Base-by-base conservation (phyloP, 805 yeast species). In the Kodamaea jinghongensis region DNA sequence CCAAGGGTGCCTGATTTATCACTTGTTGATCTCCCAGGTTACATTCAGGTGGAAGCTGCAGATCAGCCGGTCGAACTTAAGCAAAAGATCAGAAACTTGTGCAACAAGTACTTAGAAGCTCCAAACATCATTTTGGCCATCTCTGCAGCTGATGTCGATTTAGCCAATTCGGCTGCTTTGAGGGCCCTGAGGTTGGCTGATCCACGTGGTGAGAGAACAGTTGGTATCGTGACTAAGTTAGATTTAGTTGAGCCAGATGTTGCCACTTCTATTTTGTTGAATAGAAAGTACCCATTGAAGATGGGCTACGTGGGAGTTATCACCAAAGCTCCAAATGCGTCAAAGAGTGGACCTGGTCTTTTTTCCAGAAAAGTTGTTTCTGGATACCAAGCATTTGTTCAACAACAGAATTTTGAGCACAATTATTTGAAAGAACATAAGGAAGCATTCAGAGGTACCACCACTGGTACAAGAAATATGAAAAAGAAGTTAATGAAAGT, bases 221-320 rank as follows among this genome's bases (percentile, higher is more conserved):
- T 93, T 45, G 99, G 99, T 38, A 98, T 93, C 6, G 80, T 93
- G 38, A 93, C 99, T 3, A 93, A 93, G 58, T 62, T 95, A 60
- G 99, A 93, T 63, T 71, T 93, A 38, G 96, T 95, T 2, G 85
- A 81, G 16, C 84, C 96, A 0, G 75, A 73, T 32, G 61, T 71
- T 11, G 99, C 96, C 0, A 75, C 78, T 35, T 70, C 67, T 6
- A 76, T 86, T 14, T 67, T 93, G 44, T 73, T 76, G 20, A 91
- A 91, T 61, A 79, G 75, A 47, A 86, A 82, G 53, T 95, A 95
- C 54, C 98, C 99, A 0, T 68, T 93, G 45, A 81, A 76, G 52
- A 86, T 93, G 96, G 99, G 99, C 0, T 93, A 93, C 58, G 98
- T 93, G 14, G 99, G 99, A 42, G 98, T 95, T n/a, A 83, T 95